Conservation (phyloP, 2,329 filamentous ascomycete species). For the Trichophyton rubrum region DNA sequence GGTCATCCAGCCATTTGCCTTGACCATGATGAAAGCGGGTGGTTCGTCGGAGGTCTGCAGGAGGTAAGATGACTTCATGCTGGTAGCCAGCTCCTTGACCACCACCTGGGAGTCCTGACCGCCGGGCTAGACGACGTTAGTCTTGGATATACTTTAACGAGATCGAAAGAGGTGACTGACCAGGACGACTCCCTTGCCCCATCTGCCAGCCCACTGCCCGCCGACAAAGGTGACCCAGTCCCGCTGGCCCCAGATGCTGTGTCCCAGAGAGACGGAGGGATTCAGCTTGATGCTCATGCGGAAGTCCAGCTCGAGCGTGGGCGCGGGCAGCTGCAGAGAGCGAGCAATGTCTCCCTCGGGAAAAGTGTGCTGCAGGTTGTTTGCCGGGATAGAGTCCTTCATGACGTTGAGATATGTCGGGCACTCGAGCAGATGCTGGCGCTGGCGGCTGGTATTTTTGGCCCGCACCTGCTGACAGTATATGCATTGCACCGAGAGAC, state of each 20-base stretch:
- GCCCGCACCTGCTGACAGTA: conserved; percentile 40
- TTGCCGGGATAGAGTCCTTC: conserved; percentile 41
- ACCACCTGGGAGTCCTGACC: conserved; percentile 40
- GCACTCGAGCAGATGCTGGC: conserved; percentile 38
- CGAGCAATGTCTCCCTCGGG: conserved; percentile 39
- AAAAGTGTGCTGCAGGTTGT: conserved; percentile 40
- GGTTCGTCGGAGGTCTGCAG: conserved; percentile 41
- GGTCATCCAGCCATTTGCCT: conserved; percentile 37
- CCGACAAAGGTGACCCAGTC: conserved; percentile 42
- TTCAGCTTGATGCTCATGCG: conserved; percentile 43
- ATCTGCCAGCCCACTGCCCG: conserved; percentile 41
- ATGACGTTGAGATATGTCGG: conserved; percentile 40
- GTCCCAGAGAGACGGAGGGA: conserved; percentile 37
- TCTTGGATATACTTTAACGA: not conserved
- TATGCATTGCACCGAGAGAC: conserved; percentile 39
- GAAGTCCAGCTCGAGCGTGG: conserved; percentile 40
- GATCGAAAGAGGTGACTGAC: not conserved
- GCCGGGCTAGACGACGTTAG: conserved; percentile 28
- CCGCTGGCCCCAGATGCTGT: conserved; percentile 37
- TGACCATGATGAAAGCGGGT: conserved; percentile 37
- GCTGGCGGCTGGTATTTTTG: conserved; percentile 40
- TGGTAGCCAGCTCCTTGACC: conserved; percentile 37
- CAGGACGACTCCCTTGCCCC: conserved; percentile 28
- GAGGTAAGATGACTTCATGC: conserved; percentile 34
- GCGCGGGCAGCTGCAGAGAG: conserved; percentile 36